Evolutionary conservation across 805 yeast genomes (phyloP), one percentile per base, ranked within the genome.

Genomic region (Yamadazyma phyllophila): DNA sequence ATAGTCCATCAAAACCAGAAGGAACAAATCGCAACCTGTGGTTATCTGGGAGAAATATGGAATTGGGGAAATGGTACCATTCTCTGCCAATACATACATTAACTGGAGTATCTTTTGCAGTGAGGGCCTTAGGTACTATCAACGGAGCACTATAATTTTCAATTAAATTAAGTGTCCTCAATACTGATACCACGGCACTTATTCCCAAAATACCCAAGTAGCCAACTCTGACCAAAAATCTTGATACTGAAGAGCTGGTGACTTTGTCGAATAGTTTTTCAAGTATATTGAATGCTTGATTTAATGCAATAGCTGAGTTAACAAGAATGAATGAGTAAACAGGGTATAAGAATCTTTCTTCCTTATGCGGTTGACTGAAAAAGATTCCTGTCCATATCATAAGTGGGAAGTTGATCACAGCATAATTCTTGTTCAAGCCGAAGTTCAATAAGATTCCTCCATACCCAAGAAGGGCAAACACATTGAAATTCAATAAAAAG

Each of bases 1-100:
- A 68, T 49, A 91, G 68, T 0, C 97, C 97, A 60, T 83, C 80
- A 64, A 91, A 92, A 1, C 92, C 94, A 46, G 89, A 82, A 45
- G 74, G 69, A 8, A 87, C 80, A 62, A 88, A 92, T 55, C 71
- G 71, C 17, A 89, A 67, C 52, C 96, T 68, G 55, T 74, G 74
- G 46, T 79, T 69, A 4, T 78, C 75, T 3, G 87, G 83, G 17
- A 92, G 67, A 59, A 91, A 88, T 60, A 90, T 87, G 0, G 97
- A 90, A 1, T 87, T 82, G 8, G 98, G 97, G 64, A 71, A 91
- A 59, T 92, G 86, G 58, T 88, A 89, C 97, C 97, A 91, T 66
- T 92, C 97, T 47, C 96, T 77, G 2, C 97, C 97, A n/a, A 86
- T 74, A 64, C 98, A 92, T 0, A 92, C 84, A 52, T 38, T 48